A percentile compares a stretch with the other conserved stretches of the same genome.
These are phyloP conservation scores for Zasmidium cellare DNA, from an alignment of 2,329 filamentous ascomycete genomes.

Conservation along the genomic window DNA sequence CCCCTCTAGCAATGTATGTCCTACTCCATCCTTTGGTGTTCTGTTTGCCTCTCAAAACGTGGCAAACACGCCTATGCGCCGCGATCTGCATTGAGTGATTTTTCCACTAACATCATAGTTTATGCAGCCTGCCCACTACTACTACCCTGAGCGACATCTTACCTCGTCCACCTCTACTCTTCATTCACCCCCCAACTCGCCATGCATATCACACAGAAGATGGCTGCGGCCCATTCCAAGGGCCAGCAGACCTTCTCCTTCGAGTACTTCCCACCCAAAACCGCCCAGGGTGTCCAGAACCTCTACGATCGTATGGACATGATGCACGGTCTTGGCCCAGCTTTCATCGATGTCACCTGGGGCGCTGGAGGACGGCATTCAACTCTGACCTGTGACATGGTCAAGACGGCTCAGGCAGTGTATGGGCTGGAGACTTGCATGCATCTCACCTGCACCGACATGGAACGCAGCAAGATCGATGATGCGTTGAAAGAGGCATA, in stretches of 20 bases:
- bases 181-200: slow-evolving; percentile 37
- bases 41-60: background rate
- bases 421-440: slow-evolving; percentile 98
- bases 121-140: background rate
- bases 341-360: slow-evolving; percentile 99
- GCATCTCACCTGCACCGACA: slow-evolving; percentile 98
- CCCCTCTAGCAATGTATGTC: background rate
- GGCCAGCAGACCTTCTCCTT: slow-evolving; percentile 92
- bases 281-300: slow-evolving; percentile 95
- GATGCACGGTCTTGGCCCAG: slow-evolving; percentile 91
- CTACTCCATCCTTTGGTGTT: background rate
- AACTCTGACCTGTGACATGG: slow-evolving; percentile 95
- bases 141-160: slow-evolving; percentile 1
- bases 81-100: slow-evolving; percentile 4
- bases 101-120: slow-evolving; percentile 1
- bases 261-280: slow-evolving; percentile 99
- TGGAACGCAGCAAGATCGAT: slow-evolving; percentile 90
- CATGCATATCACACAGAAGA: slow-evolving; percentile 96
- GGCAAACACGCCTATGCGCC: background rate
- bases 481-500: slow-evolving; percentile 84
- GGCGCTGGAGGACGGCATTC: slow-evolving; percentile 90
- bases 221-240: slow-evolving; percentile 75
- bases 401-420: slow-evolving; percentile 88
- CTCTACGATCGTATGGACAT: slow-evolving; percentile 99
- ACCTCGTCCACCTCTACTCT: background rate